Base-by-base conservation (phyloP, 306 rosid species). In the Benincasa hispida region DNA sequence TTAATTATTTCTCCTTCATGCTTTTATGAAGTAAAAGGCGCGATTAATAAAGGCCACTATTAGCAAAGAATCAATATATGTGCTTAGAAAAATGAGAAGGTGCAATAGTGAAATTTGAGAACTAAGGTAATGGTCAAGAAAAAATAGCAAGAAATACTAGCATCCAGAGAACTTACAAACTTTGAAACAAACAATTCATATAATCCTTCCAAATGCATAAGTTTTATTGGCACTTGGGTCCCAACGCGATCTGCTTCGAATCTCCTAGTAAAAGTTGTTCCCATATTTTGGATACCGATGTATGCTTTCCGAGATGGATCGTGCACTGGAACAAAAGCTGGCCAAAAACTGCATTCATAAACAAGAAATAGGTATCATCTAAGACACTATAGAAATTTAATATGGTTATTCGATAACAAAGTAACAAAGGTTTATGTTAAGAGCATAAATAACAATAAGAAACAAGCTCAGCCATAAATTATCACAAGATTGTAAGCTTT, bases 261-360 rank as follows among this genome's bases (percentile, higher is more conserved):
- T 86, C 97, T 90, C 86, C 97, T 87, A 32, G 98, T 94, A 81
- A 94, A 94, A 78, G 92, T 88, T 79, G 98, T 91, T 82, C 98
- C 98, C 96, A 89, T 89, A 85, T 89, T 91, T 87, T 94, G 97
- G 83, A 94, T 94, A 77, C 98, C 98, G 70, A 91, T 87, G 81
- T 86, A 91, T n/a, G 98, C 95, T 82, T 89, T 94, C 78, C 97
- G 88, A 74, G 93, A 84, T 78, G 98, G 98, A 85, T 82, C 95
- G 39, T 91, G 97, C 84, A 94, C 97, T 15, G 96, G 98, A 82
- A 94, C 98, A 84, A 94, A 90, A 76, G 96, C 98, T 78, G 98
- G 96, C 95, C 93, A 94, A 84, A 94, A 86, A 88, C 98, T 94
- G 87, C 53, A 56, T 24, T 81, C 56, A 75, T 60, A 45, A 35